phyloP scores from a whole-genome alignment of 768 basidiomycete genomes.

The Calvatia gigantea region DNA sequence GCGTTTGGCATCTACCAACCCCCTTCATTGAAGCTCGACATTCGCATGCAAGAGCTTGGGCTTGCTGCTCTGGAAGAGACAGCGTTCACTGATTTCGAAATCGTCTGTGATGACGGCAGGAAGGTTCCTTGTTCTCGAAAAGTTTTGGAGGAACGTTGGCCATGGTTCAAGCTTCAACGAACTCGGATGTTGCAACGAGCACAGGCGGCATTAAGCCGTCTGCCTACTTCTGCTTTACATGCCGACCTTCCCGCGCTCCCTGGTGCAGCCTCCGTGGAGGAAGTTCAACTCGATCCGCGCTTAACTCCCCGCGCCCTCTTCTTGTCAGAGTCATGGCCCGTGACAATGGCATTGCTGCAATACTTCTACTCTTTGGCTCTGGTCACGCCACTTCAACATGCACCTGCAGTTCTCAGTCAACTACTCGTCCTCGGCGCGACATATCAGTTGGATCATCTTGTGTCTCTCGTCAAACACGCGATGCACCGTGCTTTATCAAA shows the following conservation, averaged over 20 bases:
- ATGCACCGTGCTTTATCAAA: conserved; percentile 89
- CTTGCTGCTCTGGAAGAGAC: conserved; percentile 80
- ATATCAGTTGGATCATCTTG: conserved; percentile 75
- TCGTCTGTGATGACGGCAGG: conserved; percentile 89
- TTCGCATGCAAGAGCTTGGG: conserved; percentile 81
- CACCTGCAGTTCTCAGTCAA: conserved; percentile 85
- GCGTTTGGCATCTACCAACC: conserved; percentile 96
- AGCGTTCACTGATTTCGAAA: conserved; percentile 84
- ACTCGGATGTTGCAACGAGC: conserved; percentile 57
- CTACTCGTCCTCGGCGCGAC: conserved; percentile 80
- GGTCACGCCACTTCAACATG: conserved; percentile 87
- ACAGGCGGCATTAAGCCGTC: conserved; percentile 46
- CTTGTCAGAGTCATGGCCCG: conserved; percentile 86
- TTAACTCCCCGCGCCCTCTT: conserved; percentile 75
- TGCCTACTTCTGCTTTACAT: conserved; percentile 62
- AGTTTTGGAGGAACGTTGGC: conserved; percentile 89
- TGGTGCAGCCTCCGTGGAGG: conserved; percentile 43
- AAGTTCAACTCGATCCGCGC: conserved; percentile 68
- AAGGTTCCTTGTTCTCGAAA: conserved; percentile 78
- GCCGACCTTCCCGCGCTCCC: conserved; percentile 60
- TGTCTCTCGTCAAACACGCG: conserved; percentile 83
- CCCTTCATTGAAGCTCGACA: conserved; percentile 59
- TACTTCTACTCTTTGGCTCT: conserved; percentile 90
- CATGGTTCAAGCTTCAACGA: conserved; percentile 86
- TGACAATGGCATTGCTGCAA: conserved; percentile 85